These are phyloP conservation scores for Suillus clintonianus DNA, from an alignment of 768 basidiomycete species.

Conservation along the genomic window DNA sequence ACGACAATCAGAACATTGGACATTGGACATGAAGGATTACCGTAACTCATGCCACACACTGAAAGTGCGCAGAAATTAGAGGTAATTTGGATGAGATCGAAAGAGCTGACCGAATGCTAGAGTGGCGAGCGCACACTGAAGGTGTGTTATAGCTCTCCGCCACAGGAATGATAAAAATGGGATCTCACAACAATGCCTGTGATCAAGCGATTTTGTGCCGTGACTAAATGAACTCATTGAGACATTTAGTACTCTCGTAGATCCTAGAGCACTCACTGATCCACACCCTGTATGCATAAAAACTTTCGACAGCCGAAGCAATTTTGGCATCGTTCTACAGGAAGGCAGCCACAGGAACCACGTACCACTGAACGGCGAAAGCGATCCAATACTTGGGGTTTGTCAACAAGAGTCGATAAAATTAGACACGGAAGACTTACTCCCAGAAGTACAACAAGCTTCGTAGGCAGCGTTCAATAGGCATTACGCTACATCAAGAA, in stretches of 20 bases:
- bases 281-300: constrained; percentile 26
- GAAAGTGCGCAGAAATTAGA: neutral
- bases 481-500: neutral
- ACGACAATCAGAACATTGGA: neutral
- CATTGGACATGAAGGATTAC: neutral
- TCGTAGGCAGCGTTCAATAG: neutral
- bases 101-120: constrained; percentile 11
- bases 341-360: neutral
- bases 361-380: constrained; percentile 24
- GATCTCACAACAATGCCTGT: neutral
- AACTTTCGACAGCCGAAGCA: constrained; percentile 10
- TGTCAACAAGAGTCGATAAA: neutral
- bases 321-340: neutral
- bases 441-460: neutral
- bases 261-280: constrained; percentile 17
- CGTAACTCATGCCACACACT: constrained; percentile 19
- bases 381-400: constrained; percentile 14
- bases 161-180: neutral
- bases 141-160: neutral
- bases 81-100: constrained; percentile 3
- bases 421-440: neutral
- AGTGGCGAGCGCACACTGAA: constrained; percentile 5
- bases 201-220: constrained; percentile 15
- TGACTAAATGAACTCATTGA: constrained; percentile 13
- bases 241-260: neutral